Conservation (phyloP, 371 early-diverging fungal species). For the Saksenaea vasiformis region DNA sequence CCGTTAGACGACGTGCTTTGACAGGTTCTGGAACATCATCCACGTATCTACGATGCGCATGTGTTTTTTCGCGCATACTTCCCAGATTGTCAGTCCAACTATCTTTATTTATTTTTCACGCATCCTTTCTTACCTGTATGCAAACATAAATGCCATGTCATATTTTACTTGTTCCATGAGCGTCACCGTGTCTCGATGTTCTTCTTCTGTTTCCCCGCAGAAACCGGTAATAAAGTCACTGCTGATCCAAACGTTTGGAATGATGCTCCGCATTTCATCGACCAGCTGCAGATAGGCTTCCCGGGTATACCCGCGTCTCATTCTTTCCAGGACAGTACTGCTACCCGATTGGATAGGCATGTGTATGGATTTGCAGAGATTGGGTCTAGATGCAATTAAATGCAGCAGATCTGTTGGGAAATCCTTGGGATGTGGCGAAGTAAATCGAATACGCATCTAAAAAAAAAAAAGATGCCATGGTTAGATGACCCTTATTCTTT, state of each 20-base stretch:
- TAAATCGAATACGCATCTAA: constrained; percentile 79
- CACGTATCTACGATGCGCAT: constrained; percentile 68
- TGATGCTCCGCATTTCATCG: constrained; percentile 59
- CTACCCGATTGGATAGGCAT: constrained; percentile 80
- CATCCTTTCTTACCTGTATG: constrained; percentile 53
- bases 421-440: constrained; percentile 84
- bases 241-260: constrained; percentile 75
- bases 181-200: constrained; percentile 71
- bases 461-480: too few relatives aligned
- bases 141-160: constrained; percentile 84
- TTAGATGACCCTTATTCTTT: too few relatives aligned
- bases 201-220: constrained; percentile 80
- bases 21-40: constrained; percentile 70
- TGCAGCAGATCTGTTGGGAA: constrained; percentile 75
- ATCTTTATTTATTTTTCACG: too few relatives aligned
- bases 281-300: constrained; percentile 77
- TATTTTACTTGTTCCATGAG: constrained; percentile 70
- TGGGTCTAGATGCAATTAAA: constrained; percentile 66
- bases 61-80: constrained; percentile 79
- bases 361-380: constrained; percentile 77
- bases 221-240: constrained; percentile 82
- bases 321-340: constrained; percentile 63
- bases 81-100: too few relatives aligned
- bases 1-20: constrained; percentile 63
- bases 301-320: constrained; percentile 79